Percentiles rank a stretch among this genome's conserved stretches.
Conservation (phyloP, 257 asterid species). For the Capsicum baccatum region DNA sequence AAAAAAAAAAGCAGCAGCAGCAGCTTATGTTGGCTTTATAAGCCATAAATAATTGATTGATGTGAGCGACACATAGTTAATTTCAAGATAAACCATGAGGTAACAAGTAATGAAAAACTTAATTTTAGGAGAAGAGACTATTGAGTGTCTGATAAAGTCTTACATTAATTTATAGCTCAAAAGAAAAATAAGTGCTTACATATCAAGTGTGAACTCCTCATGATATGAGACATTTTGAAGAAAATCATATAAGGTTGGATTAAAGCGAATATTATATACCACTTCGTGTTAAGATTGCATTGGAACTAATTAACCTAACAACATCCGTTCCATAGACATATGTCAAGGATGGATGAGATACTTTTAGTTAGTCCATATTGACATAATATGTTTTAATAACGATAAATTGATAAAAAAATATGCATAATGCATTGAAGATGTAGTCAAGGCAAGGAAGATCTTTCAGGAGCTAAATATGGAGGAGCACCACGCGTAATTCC, state of each 20-base stretch:
- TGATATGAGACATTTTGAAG: neutral
- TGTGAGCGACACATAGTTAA: neutral
- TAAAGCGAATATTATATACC: neutral
- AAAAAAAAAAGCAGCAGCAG: too few relatives aligned
- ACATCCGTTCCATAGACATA: neutral
- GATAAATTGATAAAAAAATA: too few relatives aligned
- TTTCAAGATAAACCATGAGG: neutral
- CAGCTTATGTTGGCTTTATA: neutral
- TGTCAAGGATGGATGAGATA: neutral
- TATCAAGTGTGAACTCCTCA: neutral
- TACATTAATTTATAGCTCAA: neutral
- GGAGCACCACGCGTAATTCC: too few relatives aligned
- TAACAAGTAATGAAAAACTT: neutral
- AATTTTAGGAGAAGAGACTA: neutral
- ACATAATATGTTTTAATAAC: too few relatives aligned
- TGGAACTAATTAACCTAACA: neutral
- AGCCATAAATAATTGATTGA: neutral
- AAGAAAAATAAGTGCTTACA: neutral
- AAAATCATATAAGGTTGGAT: neutral
- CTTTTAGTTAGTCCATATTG: too few relatives aligned
- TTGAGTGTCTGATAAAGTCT: neutral
- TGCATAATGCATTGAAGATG: too few relatives aligned
- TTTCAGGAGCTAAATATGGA: too few relatives aligned
- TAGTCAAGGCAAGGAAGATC: too few relatives aligned
- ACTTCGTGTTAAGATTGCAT: neutral